Evolutionary conservation across 768 basidiomycete genomes (phyloP).

Genomic region (Phylloporus arenicola): DNA sequence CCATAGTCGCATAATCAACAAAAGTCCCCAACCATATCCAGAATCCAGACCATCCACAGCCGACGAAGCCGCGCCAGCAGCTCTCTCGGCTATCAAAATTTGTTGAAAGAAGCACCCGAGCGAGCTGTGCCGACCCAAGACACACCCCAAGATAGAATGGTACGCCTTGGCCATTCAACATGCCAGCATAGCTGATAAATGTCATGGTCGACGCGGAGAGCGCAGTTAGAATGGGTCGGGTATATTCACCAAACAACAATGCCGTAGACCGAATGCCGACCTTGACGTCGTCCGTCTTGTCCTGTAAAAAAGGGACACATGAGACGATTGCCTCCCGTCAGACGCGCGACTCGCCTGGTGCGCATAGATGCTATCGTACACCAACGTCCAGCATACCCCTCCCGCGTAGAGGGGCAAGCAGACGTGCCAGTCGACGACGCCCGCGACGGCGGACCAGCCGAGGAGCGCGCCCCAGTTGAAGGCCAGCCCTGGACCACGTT

Average conservation of each 20-base stretch:
- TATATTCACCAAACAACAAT: conserved; percentile 75
- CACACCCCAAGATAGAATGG: conserved; percentile 78
- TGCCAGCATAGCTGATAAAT: conserved; percentile 72
- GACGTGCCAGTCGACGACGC: conserved; percentile 72
- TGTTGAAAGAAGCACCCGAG: conserved; percentile 66
- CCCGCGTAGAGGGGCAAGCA: conserved; percentile 88
- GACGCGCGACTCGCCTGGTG: conserved; percentile 66
- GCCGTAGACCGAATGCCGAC: conserved; percentile 94
- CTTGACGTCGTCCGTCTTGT: conserved; percentile 84
- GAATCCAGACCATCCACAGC: conserved; percentile 85
- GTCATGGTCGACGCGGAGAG: conserved; percentile 73
- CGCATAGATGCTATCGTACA: conserved; percentile 97
- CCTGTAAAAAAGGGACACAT: conserved; percentile 42
- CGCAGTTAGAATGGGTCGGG: conserved; percentile 67
- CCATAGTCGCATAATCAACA: conserved; percentile 52
- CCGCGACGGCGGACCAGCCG: conserved; percentile 93
- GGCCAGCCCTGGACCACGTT: conserved; percentile 58
- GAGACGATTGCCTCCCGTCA: not conserved
- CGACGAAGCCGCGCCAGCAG: conserved; percentile 87
- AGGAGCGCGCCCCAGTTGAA: conserved; percentile 98
- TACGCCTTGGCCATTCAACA: conserved; percentile 68
- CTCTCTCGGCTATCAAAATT: conserved; percentile 71
- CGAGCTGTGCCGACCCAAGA: conserved; percentile 70
- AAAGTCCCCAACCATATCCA: conserved; percentile 81
- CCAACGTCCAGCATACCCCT: conserved; percentile 87